Percentiles rank a stretch among this genome's conserved stretches.
These are phyloP conservation scores for Boletellus deceptivus DNA, from an alignment of 1,284 basidiomycete genomes.

Conservation along the genomic window DNA sequence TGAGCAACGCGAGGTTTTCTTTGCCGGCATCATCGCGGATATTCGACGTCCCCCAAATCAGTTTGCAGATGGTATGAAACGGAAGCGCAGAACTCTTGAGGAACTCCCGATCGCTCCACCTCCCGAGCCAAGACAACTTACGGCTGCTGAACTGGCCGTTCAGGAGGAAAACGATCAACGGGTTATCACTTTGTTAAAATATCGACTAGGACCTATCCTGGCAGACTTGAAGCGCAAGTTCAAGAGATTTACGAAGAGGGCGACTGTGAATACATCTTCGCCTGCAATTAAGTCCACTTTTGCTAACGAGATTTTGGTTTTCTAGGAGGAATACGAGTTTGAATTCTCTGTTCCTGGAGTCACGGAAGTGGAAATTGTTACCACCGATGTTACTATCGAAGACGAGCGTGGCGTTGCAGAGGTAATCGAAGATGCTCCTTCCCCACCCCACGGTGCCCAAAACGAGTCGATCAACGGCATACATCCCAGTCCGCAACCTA, in stretches of 20 bases:
- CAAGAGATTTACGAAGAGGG: constrained; percentile 85
- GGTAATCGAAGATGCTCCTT: constrained; percentile 37
- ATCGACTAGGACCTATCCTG: constrained; percentile 83
- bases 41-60: constrained; percentile 77
- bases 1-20: constrained; percentile 74
- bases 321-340: constrained; percentile 73
- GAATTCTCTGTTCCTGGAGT: constrained; percentile 33
- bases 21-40: constrained; percentile 69
- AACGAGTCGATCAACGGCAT: constrained; percentile 34
- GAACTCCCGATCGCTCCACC: constrained; percentile 88
- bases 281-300: not conserved
- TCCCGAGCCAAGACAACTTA: constrained; percentile 80
- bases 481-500: constrained; percentile 24
- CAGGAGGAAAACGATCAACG: constrained; percentile 83
- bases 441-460: constrained; percentile 25
- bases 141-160: constrained; percentile 78
- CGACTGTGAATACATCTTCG: constrained; percentile 56
- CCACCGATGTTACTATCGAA: constrained; percentile 42
- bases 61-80: constrained; percentile 88
- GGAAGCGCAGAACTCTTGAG: constrained; percentile 84
- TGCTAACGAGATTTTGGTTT: constrained; percentile 10
- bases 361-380: constrained; percentile 32
- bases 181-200: constrained; percentile 82
- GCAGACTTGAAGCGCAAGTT: constrained; percentile 91
- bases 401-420: constrained; percentile 47